phyloP scores from a whole-genome alignment of 257 asterid genomes.

The Gentiana dahurica region DNA sequence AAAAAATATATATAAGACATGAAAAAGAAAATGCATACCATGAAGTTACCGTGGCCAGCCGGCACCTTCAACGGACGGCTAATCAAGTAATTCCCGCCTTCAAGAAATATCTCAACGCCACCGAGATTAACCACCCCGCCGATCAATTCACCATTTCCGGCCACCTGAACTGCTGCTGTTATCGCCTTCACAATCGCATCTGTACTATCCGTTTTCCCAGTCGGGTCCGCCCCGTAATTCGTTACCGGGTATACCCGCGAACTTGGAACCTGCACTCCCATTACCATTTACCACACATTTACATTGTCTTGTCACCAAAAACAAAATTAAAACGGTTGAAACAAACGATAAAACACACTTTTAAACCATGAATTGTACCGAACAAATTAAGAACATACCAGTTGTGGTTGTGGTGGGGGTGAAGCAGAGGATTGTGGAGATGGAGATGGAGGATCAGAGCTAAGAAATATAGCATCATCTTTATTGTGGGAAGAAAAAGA shows the following conservation, averaged over 20 bases:
- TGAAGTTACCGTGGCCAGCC: conserved; percentile 57
- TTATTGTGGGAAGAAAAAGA: conserved; percentile 18
- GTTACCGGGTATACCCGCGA: conserved; percentile 48
- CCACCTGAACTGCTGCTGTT: conserved; percentile 52
- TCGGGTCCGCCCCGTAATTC: conserved; percentile 85
- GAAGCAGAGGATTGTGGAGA: conserved; percentile 4
- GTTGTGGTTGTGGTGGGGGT: conserved; percentile 1
- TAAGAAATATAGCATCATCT: conserved; percentile 7
- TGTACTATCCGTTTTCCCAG: conserved; percentile 60
- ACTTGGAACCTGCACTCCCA: conserved; percentile 18
- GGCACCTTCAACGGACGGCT: conserved; percentile 62
- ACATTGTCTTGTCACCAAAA: no score
- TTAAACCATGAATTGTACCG: no score
- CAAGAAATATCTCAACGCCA: conserved; percentile 69
- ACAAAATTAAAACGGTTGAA: no score
- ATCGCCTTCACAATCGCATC: conserved; percentile 53
- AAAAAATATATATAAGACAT: background rate
- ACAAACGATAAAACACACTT: no score
- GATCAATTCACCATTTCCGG: conserved; percentile 43
- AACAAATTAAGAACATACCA: background rate
- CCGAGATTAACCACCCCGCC: conserved; percentile 67
- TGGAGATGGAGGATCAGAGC: conserved; percentile 10
- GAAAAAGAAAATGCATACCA: conserved; percentile 28
- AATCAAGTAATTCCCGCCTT: conserved; percentile 80
- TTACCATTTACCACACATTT: background rate